Conservation (phyloP, 805 yeast genomes). For the Yamadazyma sp. region DNA sequence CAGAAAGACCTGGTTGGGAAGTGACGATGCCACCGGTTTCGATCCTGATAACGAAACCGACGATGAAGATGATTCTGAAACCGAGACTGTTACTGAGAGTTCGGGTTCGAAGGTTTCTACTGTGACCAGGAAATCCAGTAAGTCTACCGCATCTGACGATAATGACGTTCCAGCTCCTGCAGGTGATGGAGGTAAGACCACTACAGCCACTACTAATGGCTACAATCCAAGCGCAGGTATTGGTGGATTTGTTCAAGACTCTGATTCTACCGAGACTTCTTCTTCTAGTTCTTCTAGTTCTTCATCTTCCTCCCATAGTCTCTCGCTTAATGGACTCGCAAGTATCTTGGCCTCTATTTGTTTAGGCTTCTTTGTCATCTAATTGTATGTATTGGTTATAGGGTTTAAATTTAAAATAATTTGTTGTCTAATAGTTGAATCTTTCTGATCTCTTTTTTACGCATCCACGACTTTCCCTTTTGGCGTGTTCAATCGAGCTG, state of each 20-base stretch:
- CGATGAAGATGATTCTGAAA: slow-evolving; percentile 9
- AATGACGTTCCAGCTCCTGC: slow-evolving; percentile 16
- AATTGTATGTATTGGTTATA: background rate
- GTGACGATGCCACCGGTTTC: slow-evolving; percentile 64
- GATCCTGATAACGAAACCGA: slow-evolving; percentile 47
- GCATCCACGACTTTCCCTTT: slow-evolving; percentile 5
- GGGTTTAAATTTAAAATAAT: background rate
- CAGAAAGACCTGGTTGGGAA: slow-evolving; percentile 58
- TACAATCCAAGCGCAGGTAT: slow-evolving; percentile 22
- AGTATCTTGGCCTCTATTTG: slow-evolving; percentile 21
- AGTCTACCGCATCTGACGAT: slow-evolving; percentile 9
- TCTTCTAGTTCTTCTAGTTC: slow-evolving; percentile 8
- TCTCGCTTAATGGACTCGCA: slow-evolving; percentile 13
- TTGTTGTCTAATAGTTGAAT: too few relatives aligned
- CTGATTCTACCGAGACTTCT: slow-evolving; percentile 16
- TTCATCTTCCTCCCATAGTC: slow-evolving; percentile 9
- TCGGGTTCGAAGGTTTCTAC: slow-evolving; percentile 23
- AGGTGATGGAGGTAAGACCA: slow-evolving; percentile 4
- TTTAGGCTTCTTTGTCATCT: slow-evolving; percentile 18
- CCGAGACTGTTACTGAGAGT: slow-evolving; percentile 16
- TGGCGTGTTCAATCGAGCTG: slow-evolving; percentile 13
- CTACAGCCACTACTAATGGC: slow-evolving; percentile 7
- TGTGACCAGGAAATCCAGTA: slow-evolving; percentile 17
- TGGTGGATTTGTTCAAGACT: slow-evolving; percentile 42
- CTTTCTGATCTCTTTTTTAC: too few relatives aligned